phyloP scores from a whole-genome alignment of 768 basidiomycete genomes.

The Cyathus striatus region DNA sequence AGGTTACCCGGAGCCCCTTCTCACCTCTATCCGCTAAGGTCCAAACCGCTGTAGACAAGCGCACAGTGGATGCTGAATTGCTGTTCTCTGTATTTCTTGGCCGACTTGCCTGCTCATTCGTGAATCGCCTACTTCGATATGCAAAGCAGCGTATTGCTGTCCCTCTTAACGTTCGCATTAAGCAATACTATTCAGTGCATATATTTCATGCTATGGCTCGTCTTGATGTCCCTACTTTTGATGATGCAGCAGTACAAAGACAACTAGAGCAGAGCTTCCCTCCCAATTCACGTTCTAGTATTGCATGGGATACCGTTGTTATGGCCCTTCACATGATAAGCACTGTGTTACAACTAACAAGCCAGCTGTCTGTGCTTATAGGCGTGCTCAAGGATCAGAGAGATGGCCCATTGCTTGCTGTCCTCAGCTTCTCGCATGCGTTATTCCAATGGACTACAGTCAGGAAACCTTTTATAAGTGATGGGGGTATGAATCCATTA shows the following conservation, averaged over 20 bases:
- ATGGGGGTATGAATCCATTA: conserved; percentile 23
- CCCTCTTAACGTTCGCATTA: conserved; percentile 57
- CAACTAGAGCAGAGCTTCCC: conserved; percentile 56
- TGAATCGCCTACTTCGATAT: conserved; percentile 38
- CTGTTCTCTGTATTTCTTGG: conserved; percentile 56
- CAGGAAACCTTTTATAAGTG: conserved; percentile 9
- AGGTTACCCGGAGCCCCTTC: conserved; percentile 4
- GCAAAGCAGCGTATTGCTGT: conserved; percentile 29
- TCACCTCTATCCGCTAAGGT: conserved; percentile 32
- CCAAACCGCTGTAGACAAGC: conserved; percentile 60
- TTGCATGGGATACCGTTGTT: conserved; percentile 59
- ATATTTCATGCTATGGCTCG: conserved; percentile 64
- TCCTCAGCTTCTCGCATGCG: conserved; percentile 50
- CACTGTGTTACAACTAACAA: conserved; percentile 44
- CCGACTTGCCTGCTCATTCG: conserved; percentile 46
- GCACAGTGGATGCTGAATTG: conserved; percentile 50
- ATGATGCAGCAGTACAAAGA: conserved; percentile 60
- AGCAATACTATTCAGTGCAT: conserved; percentile 56
- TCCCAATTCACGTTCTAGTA: conserved; percentile 36
- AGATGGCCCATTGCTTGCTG: conserved; percentile 58
- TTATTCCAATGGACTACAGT: conserved; percentile 35
- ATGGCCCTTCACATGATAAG: conserved; percentile 35
- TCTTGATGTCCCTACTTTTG: conserved; percentile 72
- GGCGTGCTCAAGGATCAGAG: conserved; percentile 53
- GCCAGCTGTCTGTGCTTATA: conserved; percentile 59